Evolutionary conservation across 2,329 filamentous ascomycete species (phyloP), one percentile per base, ranked within the genome.

Genomic region (Colletotrichum karsti): DNA sequence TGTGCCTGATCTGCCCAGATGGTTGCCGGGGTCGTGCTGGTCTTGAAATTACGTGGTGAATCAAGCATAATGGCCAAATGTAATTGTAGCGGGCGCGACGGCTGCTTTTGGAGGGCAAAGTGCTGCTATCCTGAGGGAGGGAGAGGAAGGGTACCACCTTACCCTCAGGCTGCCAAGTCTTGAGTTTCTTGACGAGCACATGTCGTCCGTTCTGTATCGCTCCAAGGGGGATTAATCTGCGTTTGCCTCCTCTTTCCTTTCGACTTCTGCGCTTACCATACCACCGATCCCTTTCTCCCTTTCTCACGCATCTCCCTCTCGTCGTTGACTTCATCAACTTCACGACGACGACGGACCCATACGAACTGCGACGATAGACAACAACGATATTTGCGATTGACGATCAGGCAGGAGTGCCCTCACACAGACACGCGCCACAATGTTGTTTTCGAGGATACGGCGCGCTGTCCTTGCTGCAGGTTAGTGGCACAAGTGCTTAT

Each of bases 401-500:
- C 13, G 24, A 8, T 13, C 39, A 15, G 22, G 22, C 39, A 42
- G n/a, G n/a, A 8, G 42, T 22, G 39, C 26, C 7, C 37, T 30
- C 10, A 51, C 44, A 54, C 12, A 24, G 7, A 37, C 26, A 50
- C 53, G 12, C n/a, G 39, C 54, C 26, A 64, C 53, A 10, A 71
- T 71, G 69, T 24, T 71, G 41, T 64, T 71, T 37, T 69, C 67
- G 18, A 69, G 37, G 22, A 26, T 70, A 12, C 58, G 67, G 35
- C 62, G 51, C 33, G 54, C 46, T 50, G 69, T 54, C 24, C 67
- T 71, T 44, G 58, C 58, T 67, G 67, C 67, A 61, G 67, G 69
- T 71, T 41, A 61, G 62, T 71, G 54, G 24, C 41, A 39, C 28
- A 5, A 26, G 42, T 60, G 67, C 63, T 56, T 57, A 30, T 53